Conservation (phyloP, 768 basidiomycete species). For the Lactarius trivialis region DNA sequence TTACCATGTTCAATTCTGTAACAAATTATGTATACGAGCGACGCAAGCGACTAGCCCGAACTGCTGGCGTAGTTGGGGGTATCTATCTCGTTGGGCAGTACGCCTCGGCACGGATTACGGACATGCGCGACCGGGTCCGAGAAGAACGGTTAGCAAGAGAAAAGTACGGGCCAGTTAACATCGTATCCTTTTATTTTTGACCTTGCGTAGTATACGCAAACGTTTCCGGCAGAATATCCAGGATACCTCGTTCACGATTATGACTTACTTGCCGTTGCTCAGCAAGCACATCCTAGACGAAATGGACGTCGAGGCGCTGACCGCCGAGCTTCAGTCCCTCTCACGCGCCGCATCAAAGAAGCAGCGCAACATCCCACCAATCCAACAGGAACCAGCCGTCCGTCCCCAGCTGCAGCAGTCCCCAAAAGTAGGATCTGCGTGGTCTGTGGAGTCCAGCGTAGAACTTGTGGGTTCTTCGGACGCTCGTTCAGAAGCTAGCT, state of each 20-base stretch:
- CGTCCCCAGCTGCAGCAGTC: not conserved
- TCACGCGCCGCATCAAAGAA: slow-evolving; percentile 33
- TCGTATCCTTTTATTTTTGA: not conserved
- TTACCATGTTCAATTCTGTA: slow-evolving; percentile 39
- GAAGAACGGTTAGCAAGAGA: slow-evolving; percentile 59
- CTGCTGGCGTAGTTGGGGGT: slow-evolving; percentile 49
- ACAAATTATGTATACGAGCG: slow-evolving; percentile 46
- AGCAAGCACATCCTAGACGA: slow-evolving; percentile 56
- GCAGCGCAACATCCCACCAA: slow-evolving; percentile 14
- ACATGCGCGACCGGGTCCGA: slow-evolving; percentile 56
- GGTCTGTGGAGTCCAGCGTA: slow-evolving; percentile 33
- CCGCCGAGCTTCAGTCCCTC: slow-evolving; percentile 44
- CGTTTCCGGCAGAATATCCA: slow-evolving; percentile 74
- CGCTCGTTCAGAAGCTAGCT: slow-evolving; percentile 39
- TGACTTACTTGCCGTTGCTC: slow-evolving; percentile 63
- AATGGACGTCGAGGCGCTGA: slow-evolving; percentile 73
- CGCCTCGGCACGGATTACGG: slow-evolving; percentile 53
- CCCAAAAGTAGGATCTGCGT: slow-evolving; percentile 22
- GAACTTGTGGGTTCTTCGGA: slow-evolving; percentile 34
- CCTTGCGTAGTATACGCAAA: slow-evolving; percentile 47
- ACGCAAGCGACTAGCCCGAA: slow-evolving; percentile 40
- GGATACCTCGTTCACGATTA: slow-evolving; percentile 68
- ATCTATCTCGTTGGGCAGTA: slow-evolving; percentile 59
- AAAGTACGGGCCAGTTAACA: slow-evolving; percentile 41
- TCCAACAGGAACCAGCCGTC: slow-evolving; percentile 11